phyloP scores from a whole-genome alignment of 352 stramenopile genomes.

The Pseudoperonospora humuli region DNA sequence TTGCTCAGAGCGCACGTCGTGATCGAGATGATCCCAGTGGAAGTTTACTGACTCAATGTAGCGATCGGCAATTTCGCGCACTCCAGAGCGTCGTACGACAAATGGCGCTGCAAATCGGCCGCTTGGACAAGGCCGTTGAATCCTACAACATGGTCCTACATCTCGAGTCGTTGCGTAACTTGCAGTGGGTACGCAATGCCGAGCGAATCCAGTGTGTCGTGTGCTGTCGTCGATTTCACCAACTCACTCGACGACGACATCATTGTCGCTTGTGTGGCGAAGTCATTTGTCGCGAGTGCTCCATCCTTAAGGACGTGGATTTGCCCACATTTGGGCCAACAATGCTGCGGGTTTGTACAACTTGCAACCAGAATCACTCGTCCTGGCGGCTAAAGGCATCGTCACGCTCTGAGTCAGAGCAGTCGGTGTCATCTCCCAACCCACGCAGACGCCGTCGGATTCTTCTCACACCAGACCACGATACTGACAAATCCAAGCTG shows the following conservation, averaged over 20 bases:
- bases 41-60: constrained; percentile 15
- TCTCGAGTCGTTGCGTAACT: constrained; percentile 41
- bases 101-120: constrained; percentile 46
- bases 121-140: constrained; percentile 49
- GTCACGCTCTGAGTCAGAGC: constrained; percentile 14
- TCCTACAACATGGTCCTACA: constrained; percentile 53
- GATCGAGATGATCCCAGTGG: constrained; percentile 4
- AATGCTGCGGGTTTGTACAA: constrained; percentile 70
- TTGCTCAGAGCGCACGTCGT: constrained; percentile 15
- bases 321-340: constrained; percentile 65
- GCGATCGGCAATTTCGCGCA: constrained; percentile 55
- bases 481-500: constrained; percentile 1
- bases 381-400: constrained; percentile 12
- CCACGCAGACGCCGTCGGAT: constrained; percentile 6
- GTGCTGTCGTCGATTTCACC: constrained; percentile 62
- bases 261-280: constrained; percentile 79
- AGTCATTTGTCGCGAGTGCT: constrained; percentile 78
- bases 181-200: constrained; percentile 52
- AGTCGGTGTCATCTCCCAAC: constrained; percentile 5
- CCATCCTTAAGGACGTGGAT: constrained; percentile 72
- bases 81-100: constrained; percentile 47
- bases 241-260: constrained; percentile 59
- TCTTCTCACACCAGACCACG: neutral
- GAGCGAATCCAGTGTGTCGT: constrained; percentile 46
- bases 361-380: constrained; percentile 35